phyloP scores from a whole-genome alignment of 2,329 filamentous ascomycete species.

The Trichoderma simmonsii region DNA sequence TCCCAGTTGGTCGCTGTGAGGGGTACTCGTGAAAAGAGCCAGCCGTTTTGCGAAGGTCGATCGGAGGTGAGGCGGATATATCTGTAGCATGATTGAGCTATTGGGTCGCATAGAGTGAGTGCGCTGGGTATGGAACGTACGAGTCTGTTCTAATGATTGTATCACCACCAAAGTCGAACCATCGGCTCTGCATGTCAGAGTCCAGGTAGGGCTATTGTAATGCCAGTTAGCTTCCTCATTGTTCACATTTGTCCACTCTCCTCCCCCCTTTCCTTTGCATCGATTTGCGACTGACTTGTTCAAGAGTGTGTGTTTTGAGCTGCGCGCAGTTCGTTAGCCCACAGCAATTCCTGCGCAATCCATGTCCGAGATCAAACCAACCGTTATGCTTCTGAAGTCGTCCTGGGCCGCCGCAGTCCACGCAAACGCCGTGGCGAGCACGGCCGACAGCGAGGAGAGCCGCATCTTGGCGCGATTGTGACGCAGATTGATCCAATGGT shows the following conservation, averaged over 20 bases:
- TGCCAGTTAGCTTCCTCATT: constrained; percentile 19
- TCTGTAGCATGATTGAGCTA: constrained; percentile 41
- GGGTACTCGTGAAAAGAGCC: constrained; percentile 90
- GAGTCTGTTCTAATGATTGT: constrained; percentile 74
- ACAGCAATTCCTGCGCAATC: not conserved
- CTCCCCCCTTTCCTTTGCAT: not conserved
- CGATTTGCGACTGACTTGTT: constrained; percentile 58
- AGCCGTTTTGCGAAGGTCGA: constrained; percentile 84
- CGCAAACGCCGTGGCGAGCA: constrained; percentile 49
- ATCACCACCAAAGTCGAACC: constrained; percentile 98
- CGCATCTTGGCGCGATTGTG: constrained; percentile 39
- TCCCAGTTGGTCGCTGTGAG: constrained; percentile 99
- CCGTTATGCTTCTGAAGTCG: constrained; percentile 52
- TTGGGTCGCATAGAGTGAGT: not conserved
- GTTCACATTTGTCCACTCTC: not conserved
- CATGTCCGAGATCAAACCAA: constrained; percentile 30
- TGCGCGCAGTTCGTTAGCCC: constrained; percentile 35
- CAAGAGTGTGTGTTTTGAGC: constrained; percentile 83
- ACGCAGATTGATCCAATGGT: constrained; percentile 1
- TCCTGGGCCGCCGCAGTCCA: constrained; percentile 49
- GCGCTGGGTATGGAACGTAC: constrained; percentile 43
- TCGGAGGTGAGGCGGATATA: constrained; percentile 93
- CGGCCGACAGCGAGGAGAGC: constrained; percentile 45
- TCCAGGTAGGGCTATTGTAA: constrained; percentile 83
- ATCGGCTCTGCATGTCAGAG: constrained; percentile 95